These are phyloP conservation scores for Metschnikowia hibisci DNA, from an alignment of 805 yeast species.

Conservation along the genomic window DNA sequence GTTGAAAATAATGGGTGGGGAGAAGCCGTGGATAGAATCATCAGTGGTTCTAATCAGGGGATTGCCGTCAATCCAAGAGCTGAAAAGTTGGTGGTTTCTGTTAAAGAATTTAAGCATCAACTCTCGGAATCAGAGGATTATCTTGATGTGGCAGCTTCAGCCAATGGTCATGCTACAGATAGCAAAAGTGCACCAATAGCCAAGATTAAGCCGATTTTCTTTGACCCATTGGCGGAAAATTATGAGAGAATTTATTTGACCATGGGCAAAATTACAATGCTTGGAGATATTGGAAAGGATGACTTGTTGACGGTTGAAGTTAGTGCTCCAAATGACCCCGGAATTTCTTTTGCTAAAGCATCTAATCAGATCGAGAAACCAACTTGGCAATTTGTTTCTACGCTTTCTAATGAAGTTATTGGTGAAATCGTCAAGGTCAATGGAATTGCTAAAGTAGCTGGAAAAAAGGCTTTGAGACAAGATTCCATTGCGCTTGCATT, in stretches of 20 bases:
- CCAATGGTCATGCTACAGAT: constrained; percentile 19
- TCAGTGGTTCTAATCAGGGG: constrained; percentile 69
- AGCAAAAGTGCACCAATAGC: constrained; percentile 51
- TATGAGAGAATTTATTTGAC: constrained; percentile 59
- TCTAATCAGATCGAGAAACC: constrained; percentile 52
- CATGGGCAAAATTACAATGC: constrained; percentile 47
- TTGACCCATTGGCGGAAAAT: constrained; percentile 57
- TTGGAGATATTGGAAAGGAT: constrained; percentile 27
- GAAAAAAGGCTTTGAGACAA: constrained; percentile 36
- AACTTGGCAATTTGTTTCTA: constrained; percentile 71
- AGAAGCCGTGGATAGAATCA: constrained; percentile 72
- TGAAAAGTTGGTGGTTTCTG: constrained; percentile 60
- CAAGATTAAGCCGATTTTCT: constrained; percentile 60
- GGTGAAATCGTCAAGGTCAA: constrained; percentile 67
- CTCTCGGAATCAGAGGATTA: constrained; percentile 19
- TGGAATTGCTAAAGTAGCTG: constrained; percentile 45
- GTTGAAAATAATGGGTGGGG: constrained; percentile 78
- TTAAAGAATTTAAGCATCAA: constrained; percentile 66
- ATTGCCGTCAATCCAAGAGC: constrained; percentile 81
- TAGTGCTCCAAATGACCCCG: constrained; percentile 47
- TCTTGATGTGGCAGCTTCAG: not conserved
- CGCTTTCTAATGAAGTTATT: constrained; percentile 63
- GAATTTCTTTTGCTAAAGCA: constrained; percentile 60
- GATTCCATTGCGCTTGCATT: constrained; percentile 55
- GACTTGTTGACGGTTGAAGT: constrained; percentile 52